Evolutionary conservation across 1,139 yeast genomes (phyloP), one percentile per base, ranked within the genome.

Genomic region (Kluyveromyces sp.): DNA sequence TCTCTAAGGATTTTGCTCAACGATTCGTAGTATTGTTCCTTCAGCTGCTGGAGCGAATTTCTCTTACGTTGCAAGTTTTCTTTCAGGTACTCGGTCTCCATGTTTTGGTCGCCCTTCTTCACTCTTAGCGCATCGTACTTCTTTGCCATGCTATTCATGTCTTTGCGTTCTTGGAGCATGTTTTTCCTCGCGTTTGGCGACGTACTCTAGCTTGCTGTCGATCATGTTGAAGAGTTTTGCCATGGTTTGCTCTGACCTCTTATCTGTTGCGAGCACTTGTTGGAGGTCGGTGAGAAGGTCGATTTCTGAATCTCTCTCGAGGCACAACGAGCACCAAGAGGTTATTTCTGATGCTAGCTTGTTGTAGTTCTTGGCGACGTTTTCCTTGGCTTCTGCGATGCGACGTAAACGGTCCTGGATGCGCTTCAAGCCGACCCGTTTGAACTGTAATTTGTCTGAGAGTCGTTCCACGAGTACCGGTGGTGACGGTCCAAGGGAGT

Each of bases 141-240:
- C 43, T 52, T 55, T 21, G 51, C 39, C n/a, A 52, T 54, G 26
- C 40, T 45, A n/a, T 50, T 41, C 25, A 59, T 34, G 21, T 51
- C 54, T 36, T 57, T 60, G 34, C 50, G 52, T 30, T 50, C 58
- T 5, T 48, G 51, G n/a, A 54, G 43, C 43, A 60, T 44, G 37
- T n/a, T 60, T 59, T 7, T 47, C 53, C 42, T 61, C 64, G 40
- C 63, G 51, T 41, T 51, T 48, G 6, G 54, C 48, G 4, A 60
- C 52, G 43, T 49, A 57, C 28, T 56, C 61, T 25, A 61, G 45
- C 26, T 52, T 52, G 32, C 48, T 48, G 4, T 54, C 50, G 10
- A 60, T 38, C 6, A 42, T 45, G 37, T 45, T 54, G 31, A 59
- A 46, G 30, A 50, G 50, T 7, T 48, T 48, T 2, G 58, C 41